Conservation (phyloP, 768 basidiomycete genomes). For the Pleurotus cornucopiae region DNA sequence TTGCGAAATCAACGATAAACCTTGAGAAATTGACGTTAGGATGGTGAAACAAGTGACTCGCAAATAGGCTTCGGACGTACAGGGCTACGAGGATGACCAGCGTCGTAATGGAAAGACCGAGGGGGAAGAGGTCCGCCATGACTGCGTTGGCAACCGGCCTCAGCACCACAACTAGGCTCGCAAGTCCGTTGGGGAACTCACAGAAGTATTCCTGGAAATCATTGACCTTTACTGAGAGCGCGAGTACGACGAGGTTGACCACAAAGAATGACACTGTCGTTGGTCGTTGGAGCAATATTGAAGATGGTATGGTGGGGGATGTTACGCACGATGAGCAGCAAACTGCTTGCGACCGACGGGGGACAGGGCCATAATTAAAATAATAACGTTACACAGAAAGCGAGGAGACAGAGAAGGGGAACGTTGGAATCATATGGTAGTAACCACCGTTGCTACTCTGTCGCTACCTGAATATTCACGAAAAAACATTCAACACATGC, state of each 20-base stretch:
- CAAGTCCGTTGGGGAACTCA: conserved; percentile 22
- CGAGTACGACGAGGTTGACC: conserved; percentile 47
- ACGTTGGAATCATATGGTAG: not conserved
- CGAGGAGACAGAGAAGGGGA: not conserved
- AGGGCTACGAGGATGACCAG: conserved; percentile 35
- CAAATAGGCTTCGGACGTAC: no score
- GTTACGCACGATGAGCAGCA: conserved; percentile 5
- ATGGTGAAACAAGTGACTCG: no score
- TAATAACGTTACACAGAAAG: not conserved
- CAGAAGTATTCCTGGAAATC: conserved; percentile 59
- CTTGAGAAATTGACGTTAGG: conserved; percentile 20
- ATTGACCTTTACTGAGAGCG: conserved; percentile 50
- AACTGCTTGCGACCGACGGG: conserved; percentile 16
- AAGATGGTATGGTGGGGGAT: not conserved
- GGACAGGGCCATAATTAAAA: conserved; percentile 18
- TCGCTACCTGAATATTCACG: no score
- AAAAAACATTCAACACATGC: not conserved
- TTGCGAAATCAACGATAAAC: conserved; percentile 36
- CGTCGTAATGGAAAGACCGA: conserved; percentile 52
- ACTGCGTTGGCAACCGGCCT: conserved; percentile 25
- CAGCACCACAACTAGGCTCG: conserved; percentile 2
- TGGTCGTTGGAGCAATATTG: not conserved
- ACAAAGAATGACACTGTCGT: conserved; percentile 37
- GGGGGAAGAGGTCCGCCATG: conserved; percentile 57
- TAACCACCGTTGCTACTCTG: no score